phyloP scores from a whole-genome alignment of 176 grass and related monocot species.

The Zea luxurians region DNA sequence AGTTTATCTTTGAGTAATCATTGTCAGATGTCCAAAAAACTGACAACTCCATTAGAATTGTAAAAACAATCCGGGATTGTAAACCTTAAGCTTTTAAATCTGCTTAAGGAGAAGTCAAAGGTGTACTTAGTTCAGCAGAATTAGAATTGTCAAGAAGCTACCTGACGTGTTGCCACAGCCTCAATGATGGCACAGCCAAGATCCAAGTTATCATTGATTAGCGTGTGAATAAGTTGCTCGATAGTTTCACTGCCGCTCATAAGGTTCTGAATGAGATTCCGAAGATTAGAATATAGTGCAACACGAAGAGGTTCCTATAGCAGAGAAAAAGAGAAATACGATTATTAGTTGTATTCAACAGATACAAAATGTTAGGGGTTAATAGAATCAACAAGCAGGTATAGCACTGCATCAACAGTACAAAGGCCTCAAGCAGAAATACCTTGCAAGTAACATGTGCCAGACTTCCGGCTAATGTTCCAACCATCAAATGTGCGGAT shows the following conservation, averaged over 20 bases:
- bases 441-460: constrained; percentile 98
- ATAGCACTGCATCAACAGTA: neutral
- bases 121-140: constrained; percentile 11
- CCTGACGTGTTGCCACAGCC: constrained; percentile 69
- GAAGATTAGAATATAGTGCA: constrained; percentile 62
- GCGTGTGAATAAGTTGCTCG: constrained; percentile 68
- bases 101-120: neutral
- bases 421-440: neutral
- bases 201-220: constrained; percentile 81
- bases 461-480: constrained; percentile 82
- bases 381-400: constrained; percentile 17
- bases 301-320: constrained; percentile 79
- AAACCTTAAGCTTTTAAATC: neutral
- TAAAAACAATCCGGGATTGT: constrained; percentile 9
- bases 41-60: neutral
- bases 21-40: neutral
- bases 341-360: constrained; percentile 10
- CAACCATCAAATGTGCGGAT: constrained; percentile 78
- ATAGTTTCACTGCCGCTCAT: constrained; percentile 57
- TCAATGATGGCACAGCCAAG: constrained; percentile 85
- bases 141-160: constrained; percentile 34
- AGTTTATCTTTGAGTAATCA: neutral
- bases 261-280: constrained; percentile 65
- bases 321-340: constrained; percentile 20
- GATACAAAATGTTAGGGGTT: constrained; percentile 19